These are phyloP conservation scores for Arachis stenosperma DNA, from an alignment of 306 rosid genomes.

Conservation along the genomic window DNA sequence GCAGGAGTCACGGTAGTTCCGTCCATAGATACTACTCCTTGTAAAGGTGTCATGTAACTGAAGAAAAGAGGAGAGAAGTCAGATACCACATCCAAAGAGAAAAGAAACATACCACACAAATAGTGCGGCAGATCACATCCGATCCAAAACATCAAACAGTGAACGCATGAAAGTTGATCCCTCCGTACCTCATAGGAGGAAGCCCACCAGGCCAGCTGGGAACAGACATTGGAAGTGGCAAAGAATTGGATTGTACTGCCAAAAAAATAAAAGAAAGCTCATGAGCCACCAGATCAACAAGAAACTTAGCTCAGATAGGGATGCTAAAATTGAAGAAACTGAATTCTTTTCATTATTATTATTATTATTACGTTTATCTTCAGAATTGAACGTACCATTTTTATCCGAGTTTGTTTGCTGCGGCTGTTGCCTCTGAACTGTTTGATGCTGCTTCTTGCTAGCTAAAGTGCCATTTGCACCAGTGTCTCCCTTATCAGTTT, in stretches of 20 bases:
- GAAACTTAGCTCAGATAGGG: neutral
- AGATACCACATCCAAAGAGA: constrained; percentile 36
- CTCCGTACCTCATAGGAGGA: constrained; percentile 89
- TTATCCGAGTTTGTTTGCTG: constrained; percentile 54
- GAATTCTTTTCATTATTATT: too few relatives aligned
- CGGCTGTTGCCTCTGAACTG: constrained; percentile 51
- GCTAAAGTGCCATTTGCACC: constrained; percentile 40
- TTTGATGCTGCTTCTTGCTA: constrained; percentile 57
- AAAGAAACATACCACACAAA: constrained; percentile 14
- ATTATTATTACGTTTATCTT: too few relatives aligned
- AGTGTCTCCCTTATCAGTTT: constrained; percentile 61
- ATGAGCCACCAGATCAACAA: constrained; percentile 26
- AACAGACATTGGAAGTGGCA: constrained; percentile 76
- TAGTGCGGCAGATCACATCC: neutral
- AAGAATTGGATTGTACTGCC: constrained; percentile 66
- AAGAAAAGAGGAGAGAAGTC: constrained; percentile 46
- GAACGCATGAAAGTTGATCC: constrained; percentile 34
- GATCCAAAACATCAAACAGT: constrained; percentile 19
- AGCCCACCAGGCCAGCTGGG: constrained; percentile 89
- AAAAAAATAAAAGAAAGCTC: constrained; percentile 25
- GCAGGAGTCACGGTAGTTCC: constrained; percentile 78
- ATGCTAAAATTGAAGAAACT: too few relatives aligned
- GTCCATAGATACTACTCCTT: constrained; percentile 90
- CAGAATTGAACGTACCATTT: constrained; percentile 53
- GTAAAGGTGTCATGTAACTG: constrained; percentile 95